These are phyloP conservation scores for Acanthamoeba royreba DNA, from an alignment of 208 protist species.

Conservation along the genomic window DNA sequence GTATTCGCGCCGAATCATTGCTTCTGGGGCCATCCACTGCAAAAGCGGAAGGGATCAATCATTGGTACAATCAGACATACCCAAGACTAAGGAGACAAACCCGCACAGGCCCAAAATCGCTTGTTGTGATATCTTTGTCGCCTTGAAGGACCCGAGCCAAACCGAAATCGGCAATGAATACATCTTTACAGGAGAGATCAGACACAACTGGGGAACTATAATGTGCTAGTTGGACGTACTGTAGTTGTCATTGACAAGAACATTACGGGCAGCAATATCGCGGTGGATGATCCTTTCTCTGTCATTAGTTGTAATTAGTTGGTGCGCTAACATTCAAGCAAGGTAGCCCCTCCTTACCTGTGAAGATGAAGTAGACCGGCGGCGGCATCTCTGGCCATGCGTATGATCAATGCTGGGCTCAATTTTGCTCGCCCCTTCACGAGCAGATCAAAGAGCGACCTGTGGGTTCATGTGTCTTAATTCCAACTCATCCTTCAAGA, in stretches of 20 bases:
- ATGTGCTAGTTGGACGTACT: no score
- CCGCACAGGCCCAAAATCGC: not conserved
- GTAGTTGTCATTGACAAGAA: slow-evolving; percentile 1
- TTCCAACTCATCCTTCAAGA: no score
- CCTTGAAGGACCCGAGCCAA: not conserved
- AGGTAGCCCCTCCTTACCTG: no score
- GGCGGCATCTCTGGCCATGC: slow-evolving; percentile 10
- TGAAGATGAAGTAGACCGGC: not conserved
- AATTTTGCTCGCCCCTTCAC: not conserved
- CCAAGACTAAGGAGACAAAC: no score
- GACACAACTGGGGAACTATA: no score
- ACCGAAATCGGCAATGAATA: slow-evolving; percentile 8
- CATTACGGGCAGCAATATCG: slow-evolving; percentile 40
- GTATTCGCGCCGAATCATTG: not conserved
- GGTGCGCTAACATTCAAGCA: no score
- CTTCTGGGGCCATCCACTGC: slow-evolving; percentile 42
- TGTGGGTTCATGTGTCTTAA: no score
- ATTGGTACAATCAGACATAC: no score
- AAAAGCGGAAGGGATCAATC: not conserved
- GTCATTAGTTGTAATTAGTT: no score
- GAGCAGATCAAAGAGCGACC: slow-evolving; percentile 10
- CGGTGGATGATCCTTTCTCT: no score
- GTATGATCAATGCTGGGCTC: not conserved
- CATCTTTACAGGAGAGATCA: not conserved
- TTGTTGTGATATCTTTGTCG: not conserved